A percentile compares a stretch with the other conserved stretches of the same genome.
These are phyloP conservation scores for Silybum marianum DNA, from an alignment of 129 eudicot species.

Conservation along the genomic window DNA sequence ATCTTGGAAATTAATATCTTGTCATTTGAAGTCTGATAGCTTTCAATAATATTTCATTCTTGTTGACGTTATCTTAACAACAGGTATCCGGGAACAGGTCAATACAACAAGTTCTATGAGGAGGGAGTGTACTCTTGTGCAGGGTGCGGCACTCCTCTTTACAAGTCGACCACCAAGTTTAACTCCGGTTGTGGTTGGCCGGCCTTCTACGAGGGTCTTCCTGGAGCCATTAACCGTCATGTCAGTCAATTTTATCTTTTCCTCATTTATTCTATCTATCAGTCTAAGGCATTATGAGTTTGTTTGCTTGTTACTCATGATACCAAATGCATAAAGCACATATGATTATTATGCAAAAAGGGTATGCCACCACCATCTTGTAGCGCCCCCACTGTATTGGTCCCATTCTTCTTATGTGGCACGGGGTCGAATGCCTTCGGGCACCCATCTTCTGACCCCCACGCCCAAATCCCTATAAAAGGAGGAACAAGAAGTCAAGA, in stretches of 20 bases:
- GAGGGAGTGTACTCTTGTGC: conserved; percentile 89
- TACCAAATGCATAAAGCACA: background rate
- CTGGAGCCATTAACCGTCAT: conserved; percentile 89
- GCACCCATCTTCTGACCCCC: no score
- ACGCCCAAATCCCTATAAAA: no score
- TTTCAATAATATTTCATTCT: background rate
- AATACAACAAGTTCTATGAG: conserved; percentile 65
- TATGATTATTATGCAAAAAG: background rate
- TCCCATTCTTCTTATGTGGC: no score
- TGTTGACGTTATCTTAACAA: conserved; percentile 17
- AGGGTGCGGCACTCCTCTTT: conserved; percentile 90
- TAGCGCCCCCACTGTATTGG: no score
- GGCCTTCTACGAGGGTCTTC: conserved; percentile 96
- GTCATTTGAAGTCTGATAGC: background rate
- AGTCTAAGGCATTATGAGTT: background rate
- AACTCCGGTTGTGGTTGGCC: conserved; percentile 99
- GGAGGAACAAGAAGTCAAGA: no score
- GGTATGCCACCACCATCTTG: no score
- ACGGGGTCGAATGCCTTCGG: no score
- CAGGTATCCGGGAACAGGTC: conserved; percentile 93
- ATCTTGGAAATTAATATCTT: background rate
- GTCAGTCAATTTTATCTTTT: conserved; percentile 41
- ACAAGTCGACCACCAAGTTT: conserved; percentile 88
- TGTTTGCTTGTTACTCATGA: background rate
- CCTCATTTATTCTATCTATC: background rate